A percentile compares a stretch with the other conserved stretches of the same genome.
These are phyloP conservation scores for Penicillium fimorum DNA, from an alignment of 495 filamentous ascomycete genomes.

Conservation along the genomic window DNA sequence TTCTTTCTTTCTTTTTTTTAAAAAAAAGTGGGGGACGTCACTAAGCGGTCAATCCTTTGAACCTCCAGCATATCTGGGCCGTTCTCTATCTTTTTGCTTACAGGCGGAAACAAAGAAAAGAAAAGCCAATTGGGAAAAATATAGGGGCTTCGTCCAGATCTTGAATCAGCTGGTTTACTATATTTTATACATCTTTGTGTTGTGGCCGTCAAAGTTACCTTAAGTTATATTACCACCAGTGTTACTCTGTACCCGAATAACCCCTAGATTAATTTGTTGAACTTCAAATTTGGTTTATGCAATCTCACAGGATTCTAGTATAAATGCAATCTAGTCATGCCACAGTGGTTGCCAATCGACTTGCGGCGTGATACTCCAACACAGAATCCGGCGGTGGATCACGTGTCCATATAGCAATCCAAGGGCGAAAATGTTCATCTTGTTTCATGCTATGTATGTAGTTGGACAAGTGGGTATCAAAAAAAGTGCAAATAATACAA, in stretches of 20 bases:
- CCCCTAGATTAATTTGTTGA: not conserved
- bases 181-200: not conserved
- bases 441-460: conserved; percentile 1
- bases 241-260: not conserved
- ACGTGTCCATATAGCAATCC: conserved; percentile 1
- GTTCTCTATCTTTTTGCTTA: conserved; percentile 1
- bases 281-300: not conserved
- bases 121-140: not conserved
- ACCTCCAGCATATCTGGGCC: conserved; percentile 3
- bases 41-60: conserved; percentile 11
- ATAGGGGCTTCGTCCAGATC: not conserved
- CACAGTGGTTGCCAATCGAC: conserved; percentile 4
- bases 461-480: conserved; percentile 22
- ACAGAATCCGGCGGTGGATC: not conserved
- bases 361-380: not conserved
- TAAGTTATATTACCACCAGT: not conserved
- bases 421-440: not conserved
- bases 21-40: not conserved
- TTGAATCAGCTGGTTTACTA: not conserved
- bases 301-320: not conserved
- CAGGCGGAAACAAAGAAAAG: conserved; percentile 1
- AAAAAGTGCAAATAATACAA: conserved; percentile 12
- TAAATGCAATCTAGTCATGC: not conserved
- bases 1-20: not conserved
- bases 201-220: no score